Base-by-base conservation (phyloP, 495 filamentous ascomycete genomes). In the Terfezia boudieri region DNA sequence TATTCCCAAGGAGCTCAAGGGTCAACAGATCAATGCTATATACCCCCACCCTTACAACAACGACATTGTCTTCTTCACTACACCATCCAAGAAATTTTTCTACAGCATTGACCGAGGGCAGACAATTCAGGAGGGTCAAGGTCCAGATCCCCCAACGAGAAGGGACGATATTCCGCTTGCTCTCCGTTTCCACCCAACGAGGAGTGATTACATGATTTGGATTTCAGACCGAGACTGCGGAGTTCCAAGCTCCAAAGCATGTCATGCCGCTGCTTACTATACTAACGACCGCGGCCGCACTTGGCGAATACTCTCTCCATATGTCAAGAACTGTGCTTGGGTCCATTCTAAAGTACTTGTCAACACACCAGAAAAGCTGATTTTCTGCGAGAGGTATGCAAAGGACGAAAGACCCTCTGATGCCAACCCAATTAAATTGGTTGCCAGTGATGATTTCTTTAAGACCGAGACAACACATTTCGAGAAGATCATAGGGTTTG, bases 161-260 rank as follows among this genome's bases (percentile, higher is more conserved):
- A 59, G 50, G n/a, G 55, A 56, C 14, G 71, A 54, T 57, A 56
- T 46, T 2, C 36, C 74, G 4, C 72, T 73, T 32, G 71, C 82
- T 6, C 61, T 87, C 54, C 66, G 71, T 41, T 96, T 96, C 68
- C 90, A 99, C 60, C 81, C 84, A 8, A 75, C 78, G 52, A 73
- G 83, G 56, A 77, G 73, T 58, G 79, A 94, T 59, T 94, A 86
- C 82, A 66, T 95, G 37, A 83, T 99, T 56, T 99, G 87, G 88
- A 81, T 78, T 43, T 88, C 88, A 37, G 71, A 75, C 50, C 67
- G 68, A 35, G 73, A 79, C 50, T 83, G 78, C 53, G 66, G 4
- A 11, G 11, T 20, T 23, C n/a, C 59, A 8, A 51, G 57, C 7
- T 62, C 64, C 37, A 68, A 71, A 12, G 41, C 14, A 5, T 95